Evolutionary conservation across 2,329 filamentous ascomycete genomes (phyloP).

Genomic region (Pseudohalonectria lignicola): DNA sequence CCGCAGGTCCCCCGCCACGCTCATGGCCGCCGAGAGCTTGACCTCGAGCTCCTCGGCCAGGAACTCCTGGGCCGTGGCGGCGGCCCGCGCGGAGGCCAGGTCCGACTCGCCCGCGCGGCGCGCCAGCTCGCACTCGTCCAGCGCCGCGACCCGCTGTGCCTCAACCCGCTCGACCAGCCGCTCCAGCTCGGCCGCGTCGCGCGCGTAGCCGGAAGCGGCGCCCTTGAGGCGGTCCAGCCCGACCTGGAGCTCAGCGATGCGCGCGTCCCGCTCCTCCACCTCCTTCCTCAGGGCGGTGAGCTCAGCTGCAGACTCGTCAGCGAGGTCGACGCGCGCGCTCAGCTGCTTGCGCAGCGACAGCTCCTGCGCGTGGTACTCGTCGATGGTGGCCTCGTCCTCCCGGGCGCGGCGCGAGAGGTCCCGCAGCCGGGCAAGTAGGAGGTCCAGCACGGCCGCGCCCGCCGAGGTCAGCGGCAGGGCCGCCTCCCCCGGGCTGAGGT

Average conservation of each 20-base stretch:
- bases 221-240: slow-evolving; percentile 37
- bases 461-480: slow-evolving; percentile 37
- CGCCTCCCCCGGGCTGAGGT: slow-evolving; percentile 48
- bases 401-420: slow-evolving; percentile 32
- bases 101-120: not conserved
- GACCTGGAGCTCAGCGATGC: slow-evolving; percentile 35
- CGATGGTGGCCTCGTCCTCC: slow-evolving; percentile 41
- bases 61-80: slow-evolving; percentile 12
- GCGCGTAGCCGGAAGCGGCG: slow-evolving; percentile 39
- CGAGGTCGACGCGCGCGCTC: slow-evolving; percentile 36
- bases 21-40: slow-evolving; percentile 28
- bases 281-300: slow-evolving; percentile 18
- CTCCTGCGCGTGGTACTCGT: slow-evolving; percentile 49
- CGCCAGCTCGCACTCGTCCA: slow-evolving; percentile 29
- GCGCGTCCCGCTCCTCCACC: slow-evolving; percentile 20
- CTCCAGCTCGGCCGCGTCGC: slow-evolving; percentile 44
- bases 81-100: slow-evolving; percentile 5
- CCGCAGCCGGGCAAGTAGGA: slow-evolving; percentile 39
- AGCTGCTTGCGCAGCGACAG: slow-evolving; percentile 45
- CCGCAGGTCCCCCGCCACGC: slow-evolving; percentile 25
- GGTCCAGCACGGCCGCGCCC: slow-evolving; percentile 43
- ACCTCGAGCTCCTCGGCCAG: slow-evolving; percentile 29
- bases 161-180: slow-evolving; percentile 37
- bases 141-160: slow-evolving; percentile 31
- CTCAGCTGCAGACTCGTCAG: slow-evolving; percentile 34